Evolutionary conservation across 352 stramenopile genomes (phyloP), one percentile per base, ranked within the genome.

Genomic region (Pythium brassicae): DNA sequence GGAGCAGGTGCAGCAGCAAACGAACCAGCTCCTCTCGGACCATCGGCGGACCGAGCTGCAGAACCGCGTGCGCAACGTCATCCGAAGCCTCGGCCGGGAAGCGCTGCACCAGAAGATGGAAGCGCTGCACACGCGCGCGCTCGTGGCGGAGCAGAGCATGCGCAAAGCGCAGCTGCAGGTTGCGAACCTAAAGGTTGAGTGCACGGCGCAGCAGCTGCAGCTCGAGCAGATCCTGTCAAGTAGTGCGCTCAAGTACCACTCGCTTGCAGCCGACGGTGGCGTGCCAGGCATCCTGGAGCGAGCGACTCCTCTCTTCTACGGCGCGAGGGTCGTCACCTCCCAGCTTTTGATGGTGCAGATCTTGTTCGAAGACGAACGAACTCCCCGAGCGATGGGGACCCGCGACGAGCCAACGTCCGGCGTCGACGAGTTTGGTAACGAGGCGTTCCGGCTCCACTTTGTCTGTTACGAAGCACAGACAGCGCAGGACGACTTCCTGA

Each of bases 71-170:
- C 83, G 76, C 25, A 69, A 72, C 27, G 71, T 82, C 12, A 67
- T 89, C 32, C 76, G 69, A 10, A 86, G 68, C 35, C 56, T 92
- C 0, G 78, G 78, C 5, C 83, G 82, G 46, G 76, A 89, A n/a
- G 74, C 78, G 11, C 57, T 92, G 12, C 68, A 62, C 4, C 68
- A 79, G 9, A 87, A 89, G n/a, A 76, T 87, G 65, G 79, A 87
- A 53, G 61, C 62, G 14, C 58, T 89, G 9, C 66, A 85, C 45
- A 72, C 63, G 0, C 67, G 76, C 25, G 62, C 69, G 4, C 68
- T 87, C 29, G 63, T 72, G 4, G 75, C 79, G 0, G 79, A 89
- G 48, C 76, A 89, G 25, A 59, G 61, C 20, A 78, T 85, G 72
- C 74, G 73, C 3, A 69, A 64, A 0, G 70, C 76, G 9, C 73